Conservation (phyloP, 2,329 filamentous ascomycete genomes). For the Tolypocladium inflatum region DNA sequence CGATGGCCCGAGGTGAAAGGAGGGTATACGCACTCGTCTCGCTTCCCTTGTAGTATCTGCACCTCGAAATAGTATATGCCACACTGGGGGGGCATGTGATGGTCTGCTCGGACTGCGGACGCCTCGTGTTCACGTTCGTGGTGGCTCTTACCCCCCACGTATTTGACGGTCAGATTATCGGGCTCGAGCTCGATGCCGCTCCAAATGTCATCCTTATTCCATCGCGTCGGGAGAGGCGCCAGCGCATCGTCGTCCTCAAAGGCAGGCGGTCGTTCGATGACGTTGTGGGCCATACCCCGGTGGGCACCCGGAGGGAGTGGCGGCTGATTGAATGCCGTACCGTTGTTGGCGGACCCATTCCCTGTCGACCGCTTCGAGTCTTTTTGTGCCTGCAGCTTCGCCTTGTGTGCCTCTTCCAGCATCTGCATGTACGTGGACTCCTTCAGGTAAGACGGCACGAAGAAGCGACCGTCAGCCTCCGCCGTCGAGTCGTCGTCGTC, state of each 20-base stretch:
- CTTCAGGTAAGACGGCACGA: conserved; percentile 75
- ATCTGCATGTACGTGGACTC: conserved; percentile 69
- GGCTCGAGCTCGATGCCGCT: conserved; percentile 62
- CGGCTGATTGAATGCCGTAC: conserved; percentile 36
- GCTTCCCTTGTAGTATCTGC: conserved; percentile 37
- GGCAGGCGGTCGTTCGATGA: conserved; percentile 65
- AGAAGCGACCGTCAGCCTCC: conserved; percentile 43
- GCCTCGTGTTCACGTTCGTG: conserved; percentile 61
- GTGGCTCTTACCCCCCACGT: conserved; percentile 34
- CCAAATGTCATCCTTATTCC: conserved; percentile 73
- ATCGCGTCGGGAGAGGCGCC: conserved; percentile 66
- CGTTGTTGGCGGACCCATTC: conserved; percentile 39
- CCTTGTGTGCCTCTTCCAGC: conserved; percentile 60
- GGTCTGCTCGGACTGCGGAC: conserved; percentile 71
- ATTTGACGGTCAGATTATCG: conserved; percentile 65
- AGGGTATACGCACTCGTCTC: conserved; percentile 40
- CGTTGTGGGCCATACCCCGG: conserved; percentile 71
- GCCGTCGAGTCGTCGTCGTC: conserved; percentile 13
- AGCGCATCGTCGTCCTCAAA: conserved; percentile 49
- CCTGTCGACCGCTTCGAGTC: conserved; percentile 25
- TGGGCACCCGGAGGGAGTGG: conserved; percentile 41
- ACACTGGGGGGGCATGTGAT: conserved; percentile 79
- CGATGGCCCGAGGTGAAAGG: background rate
- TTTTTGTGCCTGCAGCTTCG: conserved; percentile 42
- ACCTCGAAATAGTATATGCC: conserved; percentile 94